A percentile compares a stretch with the other conserved stretches of the same genome.
These are phyloP conservation scores for Phlegmacium glaucopus DNA, from an alignment of 768 basidiomycete species.

Conservation along the genomic window DNA sequence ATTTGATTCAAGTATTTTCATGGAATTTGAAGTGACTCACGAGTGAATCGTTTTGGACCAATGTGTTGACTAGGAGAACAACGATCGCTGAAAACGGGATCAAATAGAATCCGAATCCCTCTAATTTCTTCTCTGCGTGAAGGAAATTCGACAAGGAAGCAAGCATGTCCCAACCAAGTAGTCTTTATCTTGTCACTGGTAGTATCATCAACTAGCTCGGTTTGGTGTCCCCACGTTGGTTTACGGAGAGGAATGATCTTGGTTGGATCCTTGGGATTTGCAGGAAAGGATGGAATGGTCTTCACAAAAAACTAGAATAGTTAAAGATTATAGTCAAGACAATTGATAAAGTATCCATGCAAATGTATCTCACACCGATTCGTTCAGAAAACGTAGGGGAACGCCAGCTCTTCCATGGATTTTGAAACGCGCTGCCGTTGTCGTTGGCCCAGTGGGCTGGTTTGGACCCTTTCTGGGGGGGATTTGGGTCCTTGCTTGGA, in stretches of 20 bases:
- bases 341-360: no score
- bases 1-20: background rate
- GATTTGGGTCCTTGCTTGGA: no score
- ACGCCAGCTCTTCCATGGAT: constrained; percentile 28
- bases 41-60: constrained; percentile 47
- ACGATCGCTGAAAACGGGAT: constrained; percentile 50
- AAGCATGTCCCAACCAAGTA: constrained; percentile 57
- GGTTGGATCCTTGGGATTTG: constrained; percentile 13
- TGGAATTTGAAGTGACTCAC: constrained; percentile 22
- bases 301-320: background rate
- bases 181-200: constrained; percentile 39
- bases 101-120: constrained; percentile 48
- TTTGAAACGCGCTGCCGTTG: constrained; percentile 17
- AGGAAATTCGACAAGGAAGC: constrained; percentile 50
- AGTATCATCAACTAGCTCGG: constrained; percentile 6
- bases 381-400: constrained; percentile 12
- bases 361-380: constrained; percentile 11
- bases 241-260: constrained; percentile 29
- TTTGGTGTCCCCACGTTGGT: constrained; percentile 35
- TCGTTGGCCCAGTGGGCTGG: constrained; percentile 25
- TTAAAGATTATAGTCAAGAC: no score
- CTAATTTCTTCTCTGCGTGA: constrained; percentile 25
- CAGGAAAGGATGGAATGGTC: constrained; percentile 5
- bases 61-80: constrained; percentile 44
- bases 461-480: no score